Evolutionary conservation across 495 filamentous ascomycete species (phyloP).

Genomic region (Tuber microsphaerosporum): DNA sequence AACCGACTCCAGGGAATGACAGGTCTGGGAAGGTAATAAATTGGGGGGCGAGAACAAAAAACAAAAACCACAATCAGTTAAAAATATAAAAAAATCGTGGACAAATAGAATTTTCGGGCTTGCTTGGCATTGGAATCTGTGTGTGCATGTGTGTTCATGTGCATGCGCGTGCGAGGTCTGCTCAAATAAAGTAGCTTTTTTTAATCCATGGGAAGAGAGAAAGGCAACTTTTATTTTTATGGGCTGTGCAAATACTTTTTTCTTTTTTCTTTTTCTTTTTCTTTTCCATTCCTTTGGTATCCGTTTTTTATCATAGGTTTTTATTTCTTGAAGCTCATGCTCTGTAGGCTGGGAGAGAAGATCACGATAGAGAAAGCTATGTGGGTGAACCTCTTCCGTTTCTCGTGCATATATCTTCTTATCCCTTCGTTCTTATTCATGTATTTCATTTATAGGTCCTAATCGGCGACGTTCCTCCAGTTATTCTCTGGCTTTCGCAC

Average conservation of each 20-base stretch:
- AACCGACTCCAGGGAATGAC: constrained; percentile 73
- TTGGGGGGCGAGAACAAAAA: constrained; percentile 9
- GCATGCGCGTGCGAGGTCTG: neutral
- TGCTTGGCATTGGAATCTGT: constrained; percentile 9
- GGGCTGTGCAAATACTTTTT: neutral
- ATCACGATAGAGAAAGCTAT: constrained; percentile 36
- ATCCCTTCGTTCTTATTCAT: neutral
- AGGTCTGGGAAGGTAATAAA: constrained; percentile 32
- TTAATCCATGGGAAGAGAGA: constrained; percentile 17
- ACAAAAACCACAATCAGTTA: constrained; percentile 34
- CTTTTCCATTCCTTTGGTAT: constrained; percentile 11
- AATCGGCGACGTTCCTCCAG: neutral
- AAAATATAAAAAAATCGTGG: constrained; percentile 28
- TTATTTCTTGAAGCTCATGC: constrained; percentile 39
- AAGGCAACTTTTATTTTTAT: constrained; percentile 4
- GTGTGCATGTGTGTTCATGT: neutral
- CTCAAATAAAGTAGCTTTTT: neutral
- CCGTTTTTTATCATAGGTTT: constrained; percentile 37
- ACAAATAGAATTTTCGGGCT: constrained; percentile 10
- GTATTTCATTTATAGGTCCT: neutral
- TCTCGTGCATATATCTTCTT: neutral
- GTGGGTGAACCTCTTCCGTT: constrained; percentile 13
- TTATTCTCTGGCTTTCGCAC: neutral
- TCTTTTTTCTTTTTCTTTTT: constrained; percentile 15
- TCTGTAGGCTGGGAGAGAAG: constrained; percentile 42